Conservation (phyloP, 495 filamentous ascomycete species). For the Penicillium canescens region DNA sequence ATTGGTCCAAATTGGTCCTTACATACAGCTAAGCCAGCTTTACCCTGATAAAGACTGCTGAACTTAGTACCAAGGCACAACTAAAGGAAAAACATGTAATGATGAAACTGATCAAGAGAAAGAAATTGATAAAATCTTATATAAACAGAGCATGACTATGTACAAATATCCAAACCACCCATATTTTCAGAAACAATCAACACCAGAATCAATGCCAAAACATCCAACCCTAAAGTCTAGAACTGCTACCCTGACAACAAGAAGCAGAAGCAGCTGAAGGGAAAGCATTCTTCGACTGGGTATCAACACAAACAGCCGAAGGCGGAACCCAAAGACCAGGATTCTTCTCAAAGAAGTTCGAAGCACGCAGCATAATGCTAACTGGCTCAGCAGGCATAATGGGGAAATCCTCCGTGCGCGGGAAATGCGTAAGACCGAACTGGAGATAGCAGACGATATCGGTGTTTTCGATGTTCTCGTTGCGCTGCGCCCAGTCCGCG, state of each 20-base stretch:
- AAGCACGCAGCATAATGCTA: conserved; percentile 62
- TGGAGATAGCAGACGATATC: conserved; percentile 60
- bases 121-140: no score
- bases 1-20: no score
- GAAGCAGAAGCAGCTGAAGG: conserved; percentile 25
- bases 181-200: no score
- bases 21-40: no score
- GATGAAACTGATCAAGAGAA: no score
- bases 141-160: no score
- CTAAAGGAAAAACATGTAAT: no score
- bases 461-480: conserved; percentile 52
- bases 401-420: conserved; percentile 60
- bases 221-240: background rate
- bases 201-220: background rate
- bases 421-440: conserved; percentile 61
- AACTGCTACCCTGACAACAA: conserved; percentile 14
- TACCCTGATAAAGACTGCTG: no score
- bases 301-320: conserved; percentile 36
- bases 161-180: no score
- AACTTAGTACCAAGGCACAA: no score
- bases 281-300: conserved; percentile 26
- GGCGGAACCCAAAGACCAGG: conserved; percentile 70
- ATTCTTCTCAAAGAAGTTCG: conserved; percentile 71
- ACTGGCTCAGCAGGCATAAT: conserved; percentile 76
- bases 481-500: conserved; percentile 45